Evolutionary conservation across 805 yeast species (phyloP).

Genomic region (Starmera dryadoides): DNA sequence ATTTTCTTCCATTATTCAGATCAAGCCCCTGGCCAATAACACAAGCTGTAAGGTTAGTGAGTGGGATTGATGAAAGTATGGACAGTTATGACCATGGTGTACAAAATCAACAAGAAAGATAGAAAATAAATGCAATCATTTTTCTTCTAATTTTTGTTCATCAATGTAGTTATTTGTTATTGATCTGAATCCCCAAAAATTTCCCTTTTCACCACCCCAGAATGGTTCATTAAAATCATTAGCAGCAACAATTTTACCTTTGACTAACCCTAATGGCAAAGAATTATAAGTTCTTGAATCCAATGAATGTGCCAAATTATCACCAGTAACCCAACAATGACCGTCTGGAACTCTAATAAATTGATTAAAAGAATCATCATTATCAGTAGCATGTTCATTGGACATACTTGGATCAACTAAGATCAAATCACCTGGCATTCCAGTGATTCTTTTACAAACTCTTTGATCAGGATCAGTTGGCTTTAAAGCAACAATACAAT

Average conservation of each 20-base stretch:
- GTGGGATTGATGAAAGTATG: slow-evolving; percentile 43
- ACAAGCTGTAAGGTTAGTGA: slow-evolving; percentile 29
- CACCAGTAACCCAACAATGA: slow-evolving; percentile 97
- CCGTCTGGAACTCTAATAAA: slow-evolving; percentile 84
- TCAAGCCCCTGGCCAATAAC: slow-evolving; percentile 63
- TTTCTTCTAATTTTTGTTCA: slow-evolving; percentile 16
- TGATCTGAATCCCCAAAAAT: slow-evolving; percentile 47
- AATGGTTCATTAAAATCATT: slow-evolving; percentile 44
- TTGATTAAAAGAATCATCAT: slow-evolving; percentile 26
- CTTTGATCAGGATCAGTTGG: slow-evolving; percentile 83
- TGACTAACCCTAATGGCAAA: slow-evolving; percentile 82
- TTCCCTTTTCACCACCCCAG: slow-evolving; percentile 27
- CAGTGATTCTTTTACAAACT: slow-evolving; percentile 90
- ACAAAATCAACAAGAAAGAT: neutral
- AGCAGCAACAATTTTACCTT: slow-evolving; percentile 81
- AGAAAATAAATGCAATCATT: neutral
- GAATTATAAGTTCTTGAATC: slow-evolving; percentile 88
- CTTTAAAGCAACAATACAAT: slow-evolving; percentile 78
- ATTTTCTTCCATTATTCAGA: slow-evolving; percentile 63
- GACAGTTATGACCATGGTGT: slow-evolving; percentile 12
- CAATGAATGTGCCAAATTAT: slow-evolving; percentile 76
- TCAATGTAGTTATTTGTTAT: slow-evolving; percentile 43
- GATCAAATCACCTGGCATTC: slow-evolving; percentile 91
- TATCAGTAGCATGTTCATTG: slow-evolving; percentile 13
- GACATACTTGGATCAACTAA: slow-evolving; percentile 68